Base-by-base conservation (phyloP, 305 asterid species). In the Solanum hybrid region DNA sequence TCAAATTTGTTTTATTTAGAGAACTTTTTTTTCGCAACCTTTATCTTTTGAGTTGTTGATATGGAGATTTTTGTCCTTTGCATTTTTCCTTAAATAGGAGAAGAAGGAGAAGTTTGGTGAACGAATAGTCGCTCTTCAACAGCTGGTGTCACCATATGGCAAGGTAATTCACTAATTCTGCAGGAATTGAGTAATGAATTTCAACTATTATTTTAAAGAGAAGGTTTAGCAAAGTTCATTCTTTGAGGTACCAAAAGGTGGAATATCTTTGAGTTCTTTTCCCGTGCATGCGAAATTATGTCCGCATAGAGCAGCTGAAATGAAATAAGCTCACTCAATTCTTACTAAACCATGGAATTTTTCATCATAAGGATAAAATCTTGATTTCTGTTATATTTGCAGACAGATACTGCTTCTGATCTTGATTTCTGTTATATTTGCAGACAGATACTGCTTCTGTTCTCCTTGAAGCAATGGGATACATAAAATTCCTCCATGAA, bases 391-490 rank as follows among this genome's bases (percentile, higher is more conserved):
- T 28, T 90, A 29, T 29, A 29, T 29, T 29, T n/a, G n/a, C n/a
- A n/a, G n/a, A n/a, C n/a, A n/a, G n/a, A n/a, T n/a, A n/a, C n/a
- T n/a, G n/a, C n/a, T n/a, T n/a, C n/a, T n/a, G n/a, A 84, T 31
- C 39, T 4, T 84, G 88, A 12, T 84, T 51, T 89, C 87, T 87
- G 79, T 28, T 31, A 10, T 18, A 29, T 88, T 75, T 90, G 86
- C 94, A 97, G 99, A 94, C 99, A 1, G 99, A 97, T 92, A 95
- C 98, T 1, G 98, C 98, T 69, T 97, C 99, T 22, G 99, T 97
- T 90, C 98, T 97, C 77, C 91, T 91, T 5, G 98, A 96, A 87
- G 98, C 97, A 39, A 93, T 95, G 95, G 99, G 95, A 71, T 97
- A 97, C 92, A 96, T 97, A 91, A 94, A 87, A 26, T 96, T 96